phyloP scores from a whole-genome alignment of 1,139 yeast genomes.

The Zygosaccharomyces sapae region DNA sequence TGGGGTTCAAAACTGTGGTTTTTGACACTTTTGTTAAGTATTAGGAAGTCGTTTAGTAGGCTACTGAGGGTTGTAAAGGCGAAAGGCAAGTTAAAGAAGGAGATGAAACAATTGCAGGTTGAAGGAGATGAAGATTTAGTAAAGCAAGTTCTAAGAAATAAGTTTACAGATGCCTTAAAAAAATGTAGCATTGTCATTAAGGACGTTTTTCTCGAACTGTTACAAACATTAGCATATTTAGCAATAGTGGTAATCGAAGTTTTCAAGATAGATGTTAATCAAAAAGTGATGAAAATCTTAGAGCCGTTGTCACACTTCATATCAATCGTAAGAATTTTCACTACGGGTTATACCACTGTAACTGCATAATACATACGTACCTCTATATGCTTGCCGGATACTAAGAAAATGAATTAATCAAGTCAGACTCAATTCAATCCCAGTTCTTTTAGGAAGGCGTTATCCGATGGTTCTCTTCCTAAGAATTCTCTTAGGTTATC shows the following conservation, averaged over 20 bases:
- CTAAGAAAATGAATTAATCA: background rate
- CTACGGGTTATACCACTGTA: slow-evolving; percentile 9
- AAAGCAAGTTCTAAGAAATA: slow-evolving; percentile 17
- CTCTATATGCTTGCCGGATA: background rate
- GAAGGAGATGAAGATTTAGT: slow-evolving; percentile 10
- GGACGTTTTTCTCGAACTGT: slow-evolving; percentile 21
- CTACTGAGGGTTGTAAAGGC: slow-evolving; percentile 13
- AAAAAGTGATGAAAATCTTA: slow-evolving; percentile 16
- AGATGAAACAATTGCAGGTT: slow-evolving; percentile 7
- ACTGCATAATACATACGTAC: background rate
- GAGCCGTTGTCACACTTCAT: slow-evolving; percentile 25
- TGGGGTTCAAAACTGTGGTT: slow-evolving; percentile 32
- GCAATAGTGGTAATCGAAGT: slow-evolving; percentile 22
- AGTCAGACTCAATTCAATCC: slow-evolving; percentile 35
- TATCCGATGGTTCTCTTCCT: slow-evolving; percentile 71
- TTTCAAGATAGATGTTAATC: slow-evolving; percentile 17
- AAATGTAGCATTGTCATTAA: slow-evolving; percentile 17
- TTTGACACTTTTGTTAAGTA: slow-evolving; percentile 23
- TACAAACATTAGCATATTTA: slow-evolving; percentile 26
- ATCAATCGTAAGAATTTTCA: slow-evolving; percentile 20
- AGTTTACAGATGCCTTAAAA: slow-evolving; percentile 12
- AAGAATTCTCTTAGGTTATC: slow-evolving; percentile 61
- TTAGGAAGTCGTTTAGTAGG: slow-evolving; percentile 19
- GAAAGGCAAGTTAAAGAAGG: slow-evolving; percentile 14
- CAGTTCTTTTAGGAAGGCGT: slow-evolving; percentile 64